phyloP scores from a whole-genome alignment of 1,284 basidiomycete species.

The Mycena citricolor region DNA sequence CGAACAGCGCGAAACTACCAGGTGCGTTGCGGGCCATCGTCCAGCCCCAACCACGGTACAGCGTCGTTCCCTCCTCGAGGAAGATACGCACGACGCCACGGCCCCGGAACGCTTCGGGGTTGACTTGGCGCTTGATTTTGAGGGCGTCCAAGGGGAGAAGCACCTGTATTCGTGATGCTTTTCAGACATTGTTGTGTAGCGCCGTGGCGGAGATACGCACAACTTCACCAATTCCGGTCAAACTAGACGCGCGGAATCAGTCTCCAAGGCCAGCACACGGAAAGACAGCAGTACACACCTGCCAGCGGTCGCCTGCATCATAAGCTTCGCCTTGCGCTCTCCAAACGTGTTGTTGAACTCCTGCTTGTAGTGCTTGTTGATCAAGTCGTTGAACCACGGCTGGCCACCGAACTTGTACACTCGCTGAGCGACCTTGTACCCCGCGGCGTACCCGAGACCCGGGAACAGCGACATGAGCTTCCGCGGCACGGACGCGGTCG shows the following conservation, averaged over 20 bases:
- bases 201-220: no score
- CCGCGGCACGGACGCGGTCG: slow-evolving; percentile 63
- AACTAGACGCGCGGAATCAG: slow-evolving; percentile 44
- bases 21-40: slow-evolving; percentile 98
- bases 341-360: slow-evolving; percentile 85
- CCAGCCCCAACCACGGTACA: slow-evolving; percentile 99
- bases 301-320: slow-evolving; percentile 95
- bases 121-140: slow-evolving; percentile 98
- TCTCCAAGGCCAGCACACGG: not conserved
- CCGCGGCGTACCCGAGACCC: slow-evolving; percentile 96
- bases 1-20: slow-evolving; percentile 94
- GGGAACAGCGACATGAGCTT: slow-evolving; percentile 94
- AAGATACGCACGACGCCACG: slow-evolving; percentile 90
- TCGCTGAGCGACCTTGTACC: slow-evolving; percentile 93
- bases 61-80: slow-evolving; percentile 85
- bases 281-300: slow-evolving; percentile 51
- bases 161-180: no score
- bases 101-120: slow-evolving; percentile 93
- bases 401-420: slow-evolving; percentile 99
- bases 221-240: slow-evolving; percentile 97
- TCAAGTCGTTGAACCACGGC: slow-evolving; percentile 95
- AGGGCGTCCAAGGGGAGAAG: slow-evolving; percentile 93
- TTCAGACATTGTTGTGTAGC: no score
- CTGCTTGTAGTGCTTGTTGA: slow-evolving; percentile 75
- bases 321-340: slow-evolving; percentile 93